A percentile compares a stretch with the other conserved stretches of the same genome.
Conservation (phyloP, 2,329 filamentous ascomycete genomes). For the Sclerotinia sclerotiorum region DNA sequence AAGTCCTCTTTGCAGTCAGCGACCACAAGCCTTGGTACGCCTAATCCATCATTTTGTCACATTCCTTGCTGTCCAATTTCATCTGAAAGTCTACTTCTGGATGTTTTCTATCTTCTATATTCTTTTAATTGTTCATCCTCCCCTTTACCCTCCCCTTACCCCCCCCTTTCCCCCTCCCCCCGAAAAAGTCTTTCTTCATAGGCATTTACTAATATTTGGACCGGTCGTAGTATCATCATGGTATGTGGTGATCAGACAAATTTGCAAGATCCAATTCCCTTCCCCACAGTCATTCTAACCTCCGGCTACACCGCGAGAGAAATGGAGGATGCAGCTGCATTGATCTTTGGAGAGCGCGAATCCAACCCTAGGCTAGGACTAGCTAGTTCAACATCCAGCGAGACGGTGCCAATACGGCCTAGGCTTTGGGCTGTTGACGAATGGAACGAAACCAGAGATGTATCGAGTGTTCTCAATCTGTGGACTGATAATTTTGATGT, state of each 20-base stretch:
- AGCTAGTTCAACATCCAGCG: not conserved
- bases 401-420: slow-evolving; percentile 23
- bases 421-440: slow-evolving; percentile 39
- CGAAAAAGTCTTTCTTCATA: not conserved
- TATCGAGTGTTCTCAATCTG: slow-evolving; percentile 33
- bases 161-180: not conserved
- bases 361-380: slow-evolving; percentile 5
- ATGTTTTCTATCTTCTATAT: not conserved
- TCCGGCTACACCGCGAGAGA: slow-evolving; percentile 49
- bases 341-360: slow-evolving; percentile 50
- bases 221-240: slow-evolving; percentile 46
- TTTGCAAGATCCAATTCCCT: slow-evolving; percentile 43
- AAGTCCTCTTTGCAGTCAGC: slow-evolving; percentile 43
- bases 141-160: not conserved
- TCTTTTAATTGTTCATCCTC: not conserved
- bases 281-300: slow-evolving; percentile 54
- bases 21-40: slow-evolving; percentile 47
- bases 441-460: slow-evolving; percentile 38
- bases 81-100: not conserved
- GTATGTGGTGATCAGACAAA: slow-evolving; percentile 50
- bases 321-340: slow-evolving; percentile 51
- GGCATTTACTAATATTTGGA: not conserved
- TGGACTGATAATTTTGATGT: slow-evolving; percentile 35
- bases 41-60: not conserved
- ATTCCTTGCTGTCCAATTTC: not conserved